These are phyloP conservation scores for Backusella sp. DNA, from an alignment of 192 early-diverging fungal genomes.

Conservation along the genomic window DNA sequence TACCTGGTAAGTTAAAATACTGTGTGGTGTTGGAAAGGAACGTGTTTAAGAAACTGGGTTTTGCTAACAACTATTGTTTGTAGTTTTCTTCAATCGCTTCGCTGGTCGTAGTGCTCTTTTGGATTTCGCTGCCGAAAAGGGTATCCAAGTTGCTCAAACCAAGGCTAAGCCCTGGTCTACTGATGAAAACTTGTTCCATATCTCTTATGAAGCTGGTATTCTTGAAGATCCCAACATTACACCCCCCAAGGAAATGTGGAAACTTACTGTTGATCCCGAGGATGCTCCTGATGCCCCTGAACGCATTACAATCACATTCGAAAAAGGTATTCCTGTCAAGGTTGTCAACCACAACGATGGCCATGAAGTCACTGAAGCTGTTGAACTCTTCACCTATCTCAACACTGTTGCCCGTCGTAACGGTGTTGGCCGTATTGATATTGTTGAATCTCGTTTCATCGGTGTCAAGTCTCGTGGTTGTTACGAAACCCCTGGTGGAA, in stretches of 20 bases:
- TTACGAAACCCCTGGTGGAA: conserved; percentile 99
- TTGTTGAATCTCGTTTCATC: conserved; percentile 99
- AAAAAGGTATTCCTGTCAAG: conserved; percentile 84
- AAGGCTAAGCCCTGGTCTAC: conserved; percentile 98
- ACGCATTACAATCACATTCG: conserved; percentile 89
- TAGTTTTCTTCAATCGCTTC: conserved; percentile 93
- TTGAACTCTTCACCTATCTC: conserved; percentile 93
- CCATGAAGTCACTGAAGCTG: conserved; percentile 59
- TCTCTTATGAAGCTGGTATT: conserved; percentile 98
- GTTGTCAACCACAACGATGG: conserved; percentile 82
- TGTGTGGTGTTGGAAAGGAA: background rate
- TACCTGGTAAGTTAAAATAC: conserved; percentile 60
- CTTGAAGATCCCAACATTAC: conserved; percentile 95
- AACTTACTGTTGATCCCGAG: conserved; percentile 97
- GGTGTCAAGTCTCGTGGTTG: conserved; percentile 99
- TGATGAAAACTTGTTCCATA: conserved; percentile 99
- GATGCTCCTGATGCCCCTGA: conserved; percentile 96
- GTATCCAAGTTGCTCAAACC: conserved; percentile 94
- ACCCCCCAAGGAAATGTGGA: conserved; percentile 99
- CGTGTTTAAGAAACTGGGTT: background rate
- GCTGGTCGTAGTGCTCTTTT: conserved; percentile 89
- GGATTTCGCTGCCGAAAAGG: conserved; percentile 86
- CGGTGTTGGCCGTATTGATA: conserved; percentile 97
- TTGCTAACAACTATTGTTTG: conserved; percentile 6
- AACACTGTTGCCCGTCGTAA: conserved; percentile 95